phyloP scores from a whole-genome alignment of 768 basidiomycete genomes.

The Boletus rubroflammeus region DNA sequence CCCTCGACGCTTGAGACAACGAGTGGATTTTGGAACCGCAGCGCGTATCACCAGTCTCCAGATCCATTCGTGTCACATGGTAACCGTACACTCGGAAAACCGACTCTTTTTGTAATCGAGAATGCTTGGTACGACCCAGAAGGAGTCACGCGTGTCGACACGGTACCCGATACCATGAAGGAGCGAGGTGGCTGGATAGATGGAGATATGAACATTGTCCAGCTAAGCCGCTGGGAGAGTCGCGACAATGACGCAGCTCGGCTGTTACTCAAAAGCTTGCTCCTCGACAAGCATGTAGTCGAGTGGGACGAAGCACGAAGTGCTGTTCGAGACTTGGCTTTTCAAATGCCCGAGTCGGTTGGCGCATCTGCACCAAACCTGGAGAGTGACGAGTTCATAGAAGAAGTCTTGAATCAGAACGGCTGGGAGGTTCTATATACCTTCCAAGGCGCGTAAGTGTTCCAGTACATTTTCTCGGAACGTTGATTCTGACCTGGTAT shows the following conservation, averaged over 20 bases:
- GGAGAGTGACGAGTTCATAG: slow-evolving; percentile 28
- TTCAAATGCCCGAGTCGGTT: slow-evolving; percentile 17
- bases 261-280: slow-evolving; percentile 17
- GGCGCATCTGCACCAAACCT: slow-evolving; percentile 5
- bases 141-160: slow-evolving; percentile 36
- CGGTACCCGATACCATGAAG: slow-evolving; percentile 26
- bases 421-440: slow-evolving; percentile 42
- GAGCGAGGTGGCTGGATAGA: slow-evolving; percentile 25
- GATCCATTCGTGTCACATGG: slow-evolving; percentile 15
- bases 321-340: slow-evolving; percentile 18
- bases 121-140: slow-evolving; percentile 40
- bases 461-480: background rate
- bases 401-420: slow-evolving; percentile 28
- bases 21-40: slow-evolving; percentile 38
- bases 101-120: slow-evolving; percentile 33
- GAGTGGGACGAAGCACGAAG: slow-evolving; percentile 28
- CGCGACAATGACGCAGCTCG: slow-evolving; percentile 2
- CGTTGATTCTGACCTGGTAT: slow-evolving; percentile 9
- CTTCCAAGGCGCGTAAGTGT: slow-evolving; percentile 38
- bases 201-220: slow-evolving; percentile 10
- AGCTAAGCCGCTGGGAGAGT: slow-evolving; percentile 14
- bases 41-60: slow-evolving; percentile 21
- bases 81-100: slow-evolving; percentile 15
- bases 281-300: slow-evolving; percentile 23
- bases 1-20: slow-evolving; percentile 31